phyloP scores from a whole-genome alignment of 805 yeast genomes.

The Cephaloascus albidus region DNA sequence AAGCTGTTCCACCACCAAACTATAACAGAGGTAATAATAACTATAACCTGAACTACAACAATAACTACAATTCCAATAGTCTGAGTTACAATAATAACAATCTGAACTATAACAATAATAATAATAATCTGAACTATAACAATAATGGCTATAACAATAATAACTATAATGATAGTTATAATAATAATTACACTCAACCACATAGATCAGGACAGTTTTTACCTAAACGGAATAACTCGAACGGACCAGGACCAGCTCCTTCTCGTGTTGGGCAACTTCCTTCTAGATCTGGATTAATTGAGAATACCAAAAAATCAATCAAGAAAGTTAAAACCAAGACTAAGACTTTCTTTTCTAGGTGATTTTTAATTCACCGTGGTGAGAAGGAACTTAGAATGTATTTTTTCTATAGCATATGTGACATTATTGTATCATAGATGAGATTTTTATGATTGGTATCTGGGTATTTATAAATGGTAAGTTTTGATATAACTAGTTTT shows the following conservation, averaged over 20 bases:
- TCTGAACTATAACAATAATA: constrained; percentile 8
- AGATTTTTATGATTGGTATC: too few species aligned
- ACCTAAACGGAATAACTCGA: constrained; percentile 1
- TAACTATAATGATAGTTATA: constrained; percentile 5
- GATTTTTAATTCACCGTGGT: too few species aligned
- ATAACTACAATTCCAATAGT: background rate
- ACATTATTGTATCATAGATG: too few species aligned
- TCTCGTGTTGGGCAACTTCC: constrained; percentile 4
- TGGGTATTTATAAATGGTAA: too few species aligned
- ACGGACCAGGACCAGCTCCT: background rate
- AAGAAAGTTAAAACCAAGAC: constrained; percentile 6
- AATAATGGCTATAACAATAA: constrained; percentile 2
- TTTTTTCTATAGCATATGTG: too few species aligned
- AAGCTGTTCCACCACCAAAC: background rate
- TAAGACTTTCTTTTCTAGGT: constrained; percentile 2
- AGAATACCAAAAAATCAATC: constrained; percentile 5
- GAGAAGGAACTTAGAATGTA: too few species aligned
- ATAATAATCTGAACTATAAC: constrained; percentile 4
- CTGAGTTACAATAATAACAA: too few species aligned
- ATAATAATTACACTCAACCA: constrained; percentile 3
- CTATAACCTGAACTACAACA: constrained; percentile 3
- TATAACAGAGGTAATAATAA: constrained; percentile 4
- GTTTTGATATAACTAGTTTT: too few species aligned
- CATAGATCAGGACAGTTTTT: constrained; percentile 3
- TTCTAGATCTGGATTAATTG: constrained; percentile 15